A percentile compares a stretch with the other conserved stretches of the same genome.
phyloP scores from a whole-genome alignment of 129 eudicot species.

The Calendula officinalis region DNA sequence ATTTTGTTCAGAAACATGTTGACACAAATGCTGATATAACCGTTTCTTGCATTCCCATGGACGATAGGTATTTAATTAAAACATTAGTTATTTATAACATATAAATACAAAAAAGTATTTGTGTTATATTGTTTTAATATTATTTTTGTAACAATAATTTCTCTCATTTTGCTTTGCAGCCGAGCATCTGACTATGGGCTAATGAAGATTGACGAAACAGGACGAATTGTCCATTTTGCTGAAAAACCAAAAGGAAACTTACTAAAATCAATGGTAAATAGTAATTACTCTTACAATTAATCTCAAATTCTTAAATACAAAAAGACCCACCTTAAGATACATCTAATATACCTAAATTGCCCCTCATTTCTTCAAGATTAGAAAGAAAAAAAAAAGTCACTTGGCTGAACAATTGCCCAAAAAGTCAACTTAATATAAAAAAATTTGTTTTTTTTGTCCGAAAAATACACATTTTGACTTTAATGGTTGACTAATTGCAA shows the following conservation, averaged over 20 bases:
- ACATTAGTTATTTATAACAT: neutral
- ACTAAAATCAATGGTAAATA: constrained; percentile 82
- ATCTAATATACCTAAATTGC: neutral
- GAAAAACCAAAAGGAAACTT: constrained; percentile 85
- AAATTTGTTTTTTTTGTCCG: neutral
- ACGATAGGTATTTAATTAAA: constrained; percentile 52
- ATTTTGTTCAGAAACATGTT: constrained; percentile 87
- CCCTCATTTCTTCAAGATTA: neutral
- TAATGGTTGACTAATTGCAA: neutral
- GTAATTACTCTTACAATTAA: constrained; percentile 23
- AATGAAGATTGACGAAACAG: constrained; percentile 72
- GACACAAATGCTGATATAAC: constrained; percentile 88
- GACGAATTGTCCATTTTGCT: constrained; percentile 61
- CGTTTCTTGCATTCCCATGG: constrained; percentile 93
- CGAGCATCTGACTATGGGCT: constrained; percentile 85
- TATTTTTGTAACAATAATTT: neutral
- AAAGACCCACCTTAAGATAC: neutral
- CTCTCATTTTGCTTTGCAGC: constrained; percentile 33
- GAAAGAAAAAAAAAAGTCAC: neutral
- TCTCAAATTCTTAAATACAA: constrained; percentile 2
- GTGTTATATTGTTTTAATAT: too few relatives aligned
- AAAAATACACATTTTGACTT: constrained; percentile 4
- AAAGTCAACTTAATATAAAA: neutral
- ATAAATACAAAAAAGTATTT: neutral
- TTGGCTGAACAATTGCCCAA: neutral